Conservation (phyloP, 2,329 filamentous ascomycete species). For the Sordariomycetes sp. region DNA sequence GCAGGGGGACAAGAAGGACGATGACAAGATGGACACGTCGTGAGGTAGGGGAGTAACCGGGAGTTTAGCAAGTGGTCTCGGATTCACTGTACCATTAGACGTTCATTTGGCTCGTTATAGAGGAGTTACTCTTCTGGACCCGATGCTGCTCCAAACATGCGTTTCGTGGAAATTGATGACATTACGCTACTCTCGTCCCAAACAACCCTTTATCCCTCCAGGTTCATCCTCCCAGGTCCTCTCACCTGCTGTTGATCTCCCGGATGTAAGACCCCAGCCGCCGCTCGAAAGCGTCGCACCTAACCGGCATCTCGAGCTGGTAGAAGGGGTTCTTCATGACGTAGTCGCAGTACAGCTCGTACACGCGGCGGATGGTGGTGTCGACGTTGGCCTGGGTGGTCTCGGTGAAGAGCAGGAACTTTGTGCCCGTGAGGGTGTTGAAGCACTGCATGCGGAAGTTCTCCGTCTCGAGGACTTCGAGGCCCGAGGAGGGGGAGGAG, state of each 20-base stretch:
- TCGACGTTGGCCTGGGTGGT: slow-evolving; percentile 80
- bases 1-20: slow-evolving; percentile 33
- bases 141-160: neutral
- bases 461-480: slow-evolving; percentile 88
- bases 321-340: slow-evolving; percentile 99
- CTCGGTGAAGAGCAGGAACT: slow-evolving; percentile 94
- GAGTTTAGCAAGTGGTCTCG: neutral
- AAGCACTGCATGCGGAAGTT: slow-evolving; percentile 96
- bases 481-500: slow-evolving; percentile 52
- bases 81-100: neutral
- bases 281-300: slow-evolving; percentile 91
- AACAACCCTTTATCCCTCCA: neutral
- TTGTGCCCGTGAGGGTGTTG: slow-evolving; percentile 85
- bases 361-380: slow-evolving; percentile 70
- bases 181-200: neutral
- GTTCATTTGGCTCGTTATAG: neutral
- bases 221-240: neutral
- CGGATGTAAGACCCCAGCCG: slow-evolving; percentile 74
- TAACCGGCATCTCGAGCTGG: slow-evolving; percentile 91
- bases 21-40: slow-evolving; percentile 73
- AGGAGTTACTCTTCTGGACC: neutral
- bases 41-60: slow-evolving; percentile 23
- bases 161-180: neutral
- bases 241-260: slow-evolving; percentile 50
- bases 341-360: slow-evolving; percentile 91